Percentiles rank a stretch among this genome's conserved stretches.
These are phyloP conservation scores for Santalum album DNA, from an alignment of 164 flowering plant genomes.

Conservation along the genomic window DNA sequence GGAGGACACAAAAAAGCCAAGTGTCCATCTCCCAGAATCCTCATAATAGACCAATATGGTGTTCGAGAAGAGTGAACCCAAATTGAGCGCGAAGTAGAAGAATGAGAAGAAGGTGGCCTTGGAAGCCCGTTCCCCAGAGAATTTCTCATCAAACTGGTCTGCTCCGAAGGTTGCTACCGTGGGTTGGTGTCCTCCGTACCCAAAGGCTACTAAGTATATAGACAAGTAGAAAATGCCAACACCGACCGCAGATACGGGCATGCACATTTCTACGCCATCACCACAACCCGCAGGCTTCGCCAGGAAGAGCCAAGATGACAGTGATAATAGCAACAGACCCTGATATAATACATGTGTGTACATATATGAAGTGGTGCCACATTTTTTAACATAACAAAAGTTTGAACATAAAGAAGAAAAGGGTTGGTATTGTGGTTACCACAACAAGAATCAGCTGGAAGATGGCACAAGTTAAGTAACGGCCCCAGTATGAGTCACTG, in stretches of 20 bases:
- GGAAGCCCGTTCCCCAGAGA: conserved; percentile 23
- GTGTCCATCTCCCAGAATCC: conserved; percentile 64
- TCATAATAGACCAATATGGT: conserved; percentile 76
- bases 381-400: too few species aligned
- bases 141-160: conserved; percentile 64
- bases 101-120: conserved; percentile 57
- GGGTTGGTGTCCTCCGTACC: conserved; percentile 92
- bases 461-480: conserved; percentile 63
- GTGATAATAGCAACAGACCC: conserved; percentile 63
- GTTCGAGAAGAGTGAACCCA: conserved; percentile 78
- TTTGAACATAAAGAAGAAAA: too few species aligned
- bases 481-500: conserved; percentile 86
- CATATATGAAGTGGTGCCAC: too few species aligned
- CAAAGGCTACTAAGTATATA: conserved; percentile 74
- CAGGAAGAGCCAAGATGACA: conserved; percentile 55
- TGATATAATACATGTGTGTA: conserved; percentile 6
- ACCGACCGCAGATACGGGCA: conserved; percentile 28
- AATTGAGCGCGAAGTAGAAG: conserved; percentile 76
- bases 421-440: conserved; percentile 25
- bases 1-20: conserved; percentile 57
- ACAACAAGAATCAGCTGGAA: conserved; percentile 57
- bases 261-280: conserved; percentile 28
- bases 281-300: conserved; percentile 71
- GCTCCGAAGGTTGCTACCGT: conserved; percentile 90
- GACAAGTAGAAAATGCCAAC: conserved; percentile 48